Conservation (phyloP, 257 asterid species). For the Forsythia viridissima region DNA sequence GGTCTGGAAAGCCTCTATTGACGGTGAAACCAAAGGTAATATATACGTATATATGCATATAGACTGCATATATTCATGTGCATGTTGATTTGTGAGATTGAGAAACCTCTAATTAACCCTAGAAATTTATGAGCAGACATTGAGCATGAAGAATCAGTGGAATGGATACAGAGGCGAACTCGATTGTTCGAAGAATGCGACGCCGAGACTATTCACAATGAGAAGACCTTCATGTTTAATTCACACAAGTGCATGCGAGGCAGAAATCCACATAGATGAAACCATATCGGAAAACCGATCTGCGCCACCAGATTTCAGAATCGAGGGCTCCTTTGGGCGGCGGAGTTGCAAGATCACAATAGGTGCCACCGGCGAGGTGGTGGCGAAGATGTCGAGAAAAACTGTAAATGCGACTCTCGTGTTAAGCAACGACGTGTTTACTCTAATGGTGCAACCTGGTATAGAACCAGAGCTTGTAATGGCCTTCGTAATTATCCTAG, state of each 20-base stretch:
- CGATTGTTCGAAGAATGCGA: not conserved
- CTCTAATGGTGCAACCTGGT: conserved; percentile 33
- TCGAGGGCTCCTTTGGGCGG: conserved; percentile 36
- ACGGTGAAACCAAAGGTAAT: conserved; percentile 43
- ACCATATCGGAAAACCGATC: not conserved
- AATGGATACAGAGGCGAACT: conserved; percentile 36
- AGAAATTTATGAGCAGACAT: not conserved
- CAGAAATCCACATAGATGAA: conserved; percentile 25
- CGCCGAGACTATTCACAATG: conserved; percentile 28
- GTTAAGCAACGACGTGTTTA: conserved; percentile 39
- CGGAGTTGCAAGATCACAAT: conserved; percentile 36
- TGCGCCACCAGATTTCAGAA: conserved; percentile 17
- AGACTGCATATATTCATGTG: not conserved
- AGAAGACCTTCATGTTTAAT: conserved; percentile 26
- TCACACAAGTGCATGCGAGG: conserved; percentile 26
- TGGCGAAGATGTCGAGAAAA: conserved; percentile 36
- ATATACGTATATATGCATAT: not conserved
- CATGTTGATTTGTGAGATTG: not conserved
- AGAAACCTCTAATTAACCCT: not conserved
- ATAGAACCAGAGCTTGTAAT: conserved; percentile 24
- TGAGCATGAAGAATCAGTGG: conserved; percentile 40
- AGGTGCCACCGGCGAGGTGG: conserved; percentile 10
- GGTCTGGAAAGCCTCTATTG: conserved; percentile 34
- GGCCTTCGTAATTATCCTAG: conserved; percentile 41
- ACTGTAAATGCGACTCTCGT: conserved; percentile 28